Evolutionary conservation across 1,284 basidiomycete genomes (phyloP).

Genomic region (Melampsora occidentalis): DNA sequence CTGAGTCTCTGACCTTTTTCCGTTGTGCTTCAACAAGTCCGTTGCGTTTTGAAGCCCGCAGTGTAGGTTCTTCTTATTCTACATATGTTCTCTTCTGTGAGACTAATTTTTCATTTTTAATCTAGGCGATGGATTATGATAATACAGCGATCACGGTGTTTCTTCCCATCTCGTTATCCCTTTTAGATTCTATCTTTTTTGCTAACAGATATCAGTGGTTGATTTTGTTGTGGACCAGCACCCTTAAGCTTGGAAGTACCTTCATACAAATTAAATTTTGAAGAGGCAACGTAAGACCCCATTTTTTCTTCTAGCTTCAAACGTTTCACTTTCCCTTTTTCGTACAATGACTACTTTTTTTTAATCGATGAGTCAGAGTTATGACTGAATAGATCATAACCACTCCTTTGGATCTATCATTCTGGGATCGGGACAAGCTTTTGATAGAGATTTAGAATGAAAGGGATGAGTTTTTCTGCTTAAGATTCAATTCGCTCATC

Average conservation of each 20-base stretch:
- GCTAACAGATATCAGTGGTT: constrained; percentile 65
- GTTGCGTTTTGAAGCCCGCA: too few relatives aligned
- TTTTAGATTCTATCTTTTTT: constrained; percentile 38
- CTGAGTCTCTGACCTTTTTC: too few relatives aligned
- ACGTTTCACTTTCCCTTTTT: background rate
- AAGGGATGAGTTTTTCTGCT: too few relatives aligned
- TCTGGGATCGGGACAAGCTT: too few relatives aligned
- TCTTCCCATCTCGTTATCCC: background rate
- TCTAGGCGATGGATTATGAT: constrained; percentile 81
- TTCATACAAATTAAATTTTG: constrained; percentile 54
- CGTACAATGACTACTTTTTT: too few relatives aligned
- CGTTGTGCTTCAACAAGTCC: too few relatives aligned
- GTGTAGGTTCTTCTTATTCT: constrained; percentile 13
- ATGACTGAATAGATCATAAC: too few relatives aligned
- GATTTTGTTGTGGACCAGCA: constrained; percentile 86
- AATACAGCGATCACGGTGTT: background rate
- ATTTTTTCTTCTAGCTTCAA: background rate
- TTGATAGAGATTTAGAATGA: too few relatives aligned
- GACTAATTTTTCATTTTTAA: constrained; percentile 64
- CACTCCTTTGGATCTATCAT: too few relatives aligned
- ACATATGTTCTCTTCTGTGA: background rate
- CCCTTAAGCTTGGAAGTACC: constrained; percentile 80
- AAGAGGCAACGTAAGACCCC: constrained; percentile 50
- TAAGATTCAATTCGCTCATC: too few relatives aligned
- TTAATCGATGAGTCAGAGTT: too few relatives aligned